Base-by-base conservation (phyloP, 257 asterid genomes). In the Ehretia macrophylla region DNA sequence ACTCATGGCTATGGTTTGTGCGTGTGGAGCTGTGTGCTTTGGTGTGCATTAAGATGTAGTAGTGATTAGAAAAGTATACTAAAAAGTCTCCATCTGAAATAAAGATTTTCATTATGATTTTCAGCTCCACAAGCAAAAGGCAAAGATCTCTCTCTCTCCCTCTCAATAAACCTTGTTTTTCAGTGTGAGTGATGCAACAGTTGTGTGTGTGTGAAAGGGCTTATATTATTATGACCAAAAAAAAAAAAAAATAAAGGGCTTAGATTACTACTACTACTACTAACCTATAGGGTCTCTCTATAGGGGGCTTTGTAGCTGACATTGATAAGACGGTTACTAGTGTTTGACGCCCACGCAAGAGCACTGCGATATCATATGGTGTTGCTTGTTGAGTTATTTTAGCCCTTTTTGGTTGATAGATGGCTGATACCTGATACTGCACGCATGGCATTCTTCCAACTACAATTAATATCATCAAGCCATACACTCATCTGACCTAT, bases 341-440 rank as follows among this genome's bases (percentile, higher is more conserved):
- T 75, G 64, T 75, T 80, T 75, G 77, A 71, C 85, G 75, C 79
- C 76, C 90, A 85, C 88, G 88, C 88, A 87, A 87, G 57, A 60
- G 42, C 51, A 68, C 68, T 63, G 50, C 52, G 20, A 21, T 38
- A 42, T 59, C 42, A 42, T 58, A 59, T 67, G 60, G 62, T 32
- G 42, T 27, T 14, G 40, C 19, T 42, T 42, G 45, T 56, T 47
- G 23, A 59, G 17, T 13, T 16, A 18, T 51, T 38, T 37, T 57
- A 14, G 58, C 56, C 46, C 50, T 60, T 52, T 35, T 58, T 50
- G 38, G 32, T 32, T 39, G 23, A 11, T 11, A 14, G 65, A 58
- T 61, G 46, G 58, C 56, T 59, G 42, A 23, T 64, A 69, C 56
- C 23, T 20, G 1, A 12, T 52, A 22, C 57, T 52, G 57, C 57